Base-by-base conservation (phyloP, 2,329 filamentous ascomycete species). In the Colletotrichum eleusines region DNA sequence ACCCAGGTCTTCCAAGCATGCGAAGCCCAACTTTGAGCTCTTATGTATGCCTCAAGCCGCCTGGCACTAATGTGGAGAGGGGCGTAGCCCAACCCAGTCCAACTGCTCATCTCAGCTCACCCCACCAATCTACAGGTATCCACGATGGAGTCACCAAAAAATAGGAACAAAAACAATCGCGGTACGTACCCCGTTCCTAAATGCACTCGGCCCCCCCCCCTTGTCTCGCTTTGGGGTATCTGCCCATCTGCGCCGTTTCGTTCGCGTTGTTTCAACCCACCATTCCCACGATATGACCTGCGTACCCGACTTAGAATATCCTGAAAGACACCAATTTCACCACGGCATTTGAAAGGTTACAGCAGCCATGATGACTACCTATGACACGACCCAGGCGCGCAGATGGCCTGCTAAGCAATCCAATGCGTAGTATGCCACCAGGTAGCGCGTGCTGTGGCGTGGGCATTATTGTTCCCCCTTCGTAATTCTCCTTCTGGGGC, bases 241-340 rank as follows among this genome's bases (percentile, higher is more conserved):
- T 67, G 50, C 53, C 40, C 55, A 53, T 58, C 44, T 35, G 64
- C 26, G 60, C 51, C 69, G 58, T 72, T 72, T 70, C 66, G 66
- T 70, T 72, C 66, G 51, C 60, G 50, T 70, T 66, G 66, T 72
- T 72, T 65, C 69, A 69, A 68, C 58, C 40, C 51, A 31, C 57
- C 64, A 54, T 63, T 63, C 48, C 58, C 26, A 38, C 54, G 58
- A 44, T n/a, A 67, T 67, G 53, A 38, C 64, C 64, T 26, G 64
- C 64, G 58, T 33, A 63, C 62, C 48, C 64, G 14, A 44, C 20
- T 16, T 55, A 20, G 31, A n/a, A 33, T 28, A 33, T 31, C 20
- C 5, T 35, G 20, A 16, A 26, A 38, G 28, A 16, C 48, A n/a
- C 51, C 31, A 54, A 61, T 48, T 33, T 54, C 54, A 50, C 67